These are phyloP conservation scores for Prillingera fragicola DNA, from an alignment of 1,284 basidiomycete genomes.

Conservation along the genomic window DNA sequence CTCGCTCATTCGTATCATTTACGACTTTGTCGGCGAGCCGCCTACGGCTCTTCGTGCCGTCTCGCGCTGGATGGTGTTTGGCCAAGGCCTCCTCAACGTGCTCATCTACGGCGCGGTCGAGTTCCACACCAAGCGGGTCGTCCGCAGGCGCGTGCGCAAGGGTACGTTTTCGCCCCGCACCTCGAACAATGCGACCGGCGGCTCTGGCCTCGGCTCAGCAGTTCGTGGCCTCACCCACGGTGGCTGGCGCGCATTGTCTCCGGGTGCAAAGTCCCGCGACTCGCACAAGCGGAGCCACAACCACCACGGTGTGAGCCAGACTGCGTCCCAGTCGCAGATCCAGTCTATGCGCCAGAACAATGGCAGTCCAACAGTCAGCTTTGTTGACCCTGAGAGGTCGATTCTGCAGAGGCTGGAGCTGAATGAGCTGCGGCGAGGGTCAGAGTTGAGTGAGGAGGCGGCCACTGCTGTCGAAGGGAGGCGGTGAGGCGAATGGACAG, in stretches of 20 bases:
- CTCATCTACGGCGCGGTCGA: slow-evolving; percentile 49
- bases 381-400: slow-evolving; percentile 15
- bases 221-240: not conserved
- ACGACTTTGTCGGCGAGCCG: slow-evolving; percentile 38
- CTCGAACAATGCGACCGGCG: not conserved
- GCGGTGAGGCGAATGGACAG: too few species aligned
- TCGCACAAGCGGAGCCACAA: not conserved
- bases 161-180: slow-evolving; percentile 25
- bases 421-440: too few species aligned
- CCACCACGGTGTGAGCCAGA: not conserved
- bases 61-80: slow-evolving; percentile 48
- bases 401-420: slow-evolving; percentile 14
- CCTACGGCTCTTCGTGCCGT: slow-evolving; percentile 40
- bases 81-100: slow-evolving; percentile 46
- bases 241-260: not conserved
- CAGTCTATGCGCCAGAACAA: not conserved
- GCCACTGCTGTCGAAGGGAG: too few species aligned
- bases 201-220: not conserved
- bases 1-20: slow-evolving; percentile 46
- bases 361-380: slow-evolving; percentile 9
- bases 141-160: slow-evolving; percentile 33
- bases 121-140: slow-evolving; percentile 44
- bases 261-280: not conserved
- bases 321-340: slow-evolving; percentile 3
- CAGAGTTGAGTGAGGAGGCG: too few species aligned